phyloP scores from a whole-genome alignment of 495 filamentous ascomycete species.

The Hyaloscypha hepaticicola region DNA sequence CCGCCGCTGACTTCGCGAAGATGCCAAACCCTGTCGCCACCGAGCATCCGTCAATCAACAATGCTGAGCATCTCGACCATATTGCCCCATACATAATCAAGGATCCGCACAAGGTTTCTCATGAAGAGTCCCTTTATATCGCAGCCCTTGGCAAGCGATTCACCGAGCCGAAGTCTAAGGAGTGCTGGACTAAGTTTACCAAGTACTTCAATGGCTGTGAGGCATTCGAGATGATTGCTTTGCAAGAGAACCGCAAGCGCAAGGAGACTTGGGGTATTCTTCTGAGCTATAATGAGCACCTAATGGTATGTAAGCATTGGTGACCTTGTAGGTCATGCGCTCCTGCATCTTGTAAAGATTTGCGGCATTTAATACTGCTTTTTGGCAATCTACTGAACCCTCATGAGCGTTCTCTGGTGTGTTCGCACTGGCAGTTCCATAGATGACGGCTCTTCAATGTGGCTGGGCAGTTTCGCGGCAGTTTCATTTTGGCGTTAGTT shows the following conservation, averaged over 20 bases:
- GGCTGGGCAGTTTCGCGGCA: too few relatives aligned
- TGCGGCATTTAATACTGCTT: background rate
- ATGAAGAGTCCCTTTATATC: constrained; percentile 70
- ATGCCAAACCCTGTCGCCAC: constrained; percentile 44
- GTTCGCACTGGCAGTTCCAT: too few relatives aligned
- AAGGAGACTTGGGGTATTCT: constrained; percentile 75
- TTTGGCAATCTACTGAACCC: too few relatives aligned
- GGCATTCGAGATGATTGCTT: constrained; percentile 82
- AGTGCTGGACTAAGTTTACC: constrained; percentile 54
- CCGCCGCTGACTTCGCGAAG: constrained; percentile 46
- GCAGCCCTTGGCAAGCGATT: constrained; percentile 66
- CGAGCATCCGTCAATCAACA: constrained; percentile 47
- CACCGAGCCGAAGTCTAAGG: constrained; percentile 37
- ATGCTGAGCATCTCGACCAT: constrained; percentile 44
- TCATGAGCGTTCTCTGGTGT: too few relatives aligned
- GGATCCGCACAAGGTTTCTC: constrained; percentile 54
- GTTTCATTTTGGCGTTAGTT: too few relatives aligned
- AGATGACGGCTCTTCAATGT: too few relatives aligned
- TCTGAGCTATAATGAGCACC: constrained; percentile 57
- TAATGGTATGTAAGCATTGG: constrained; percentile 58
- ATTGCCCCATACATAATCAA: constrained; percentile 51
- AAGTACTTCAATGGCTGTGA: constrained; percentile 87
- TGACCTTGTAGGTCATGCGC: constrained; percentile 31
- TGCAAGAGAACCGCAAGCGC: constrained; percentile 79
- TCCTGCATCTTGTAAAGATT: background rate